These are phyloP conservation scores for Botrytis galanthina DNA, from an alignment of 2,329 filamentous ascomycete species.

Conservation along the genomic window DNA sequence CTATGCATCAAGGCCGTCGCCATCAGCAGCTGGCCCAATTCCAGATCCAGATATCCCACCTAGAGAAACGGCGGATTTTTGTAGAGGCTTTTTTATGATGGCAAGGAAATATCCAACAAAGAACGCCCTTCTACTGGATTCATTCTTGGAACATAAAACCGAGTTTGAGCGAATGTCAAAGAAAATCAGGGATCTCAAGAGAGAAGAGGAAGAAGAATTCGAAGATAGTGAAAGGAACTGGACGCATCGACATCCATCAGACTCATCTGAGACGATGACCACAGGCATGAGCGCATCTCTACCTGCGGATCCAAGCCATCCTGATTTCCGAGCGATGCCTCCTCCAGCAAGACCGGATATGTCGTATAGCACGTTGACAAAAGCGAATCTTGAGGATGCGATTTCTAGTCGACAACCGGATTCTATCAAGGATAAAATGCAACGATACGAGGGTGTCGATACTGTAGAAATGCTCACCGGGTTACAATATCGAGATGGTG, in stretches of 20 bases:
- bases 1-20: constrained; percentile 60
- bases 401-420: constrained; percentile 65
- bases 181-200: constrained; percentile 79
- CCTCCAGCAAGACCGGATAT: constrained; percentile 62
- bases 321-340: constrained; percentile 56
- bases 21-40: constrained; percentile 44
- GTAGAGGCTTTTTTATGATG: constrained; percentile 92
- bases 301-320: constrained; percentile 38
- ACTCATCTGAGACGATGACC: constrained; percentile 42
- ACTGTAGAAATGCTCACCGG: constrained; percentile 93
- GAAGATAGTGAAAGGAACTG: constrained; percentile 59
- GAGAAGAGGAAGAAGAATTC: constrained; percentile 79
- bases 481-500: constrained; percentile 81
- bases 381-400: constrained; percentile 75
- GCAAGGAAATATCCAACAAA: constrained; percentile 85
- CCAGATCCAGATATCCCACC: neutral
- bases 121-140: constrained; percentile 81
- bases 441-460: constrained; percentile 75
- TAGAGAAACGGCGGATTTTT: constrained; percentile 63
- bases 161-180: constrained; percentile 87
- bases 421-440: constrained; percentile 81
- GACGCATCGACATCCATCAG: constrained; percentile 49
- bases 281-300: constrained; percentile 32
- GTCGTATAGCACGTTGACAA: constrained; percentile 68
- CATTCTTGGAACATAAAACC: constrained; percentile 94